Conservation (phyloP, 1,284 basidiomycete species). For the Cutaneotrichosporon cutaneum region DNA sequence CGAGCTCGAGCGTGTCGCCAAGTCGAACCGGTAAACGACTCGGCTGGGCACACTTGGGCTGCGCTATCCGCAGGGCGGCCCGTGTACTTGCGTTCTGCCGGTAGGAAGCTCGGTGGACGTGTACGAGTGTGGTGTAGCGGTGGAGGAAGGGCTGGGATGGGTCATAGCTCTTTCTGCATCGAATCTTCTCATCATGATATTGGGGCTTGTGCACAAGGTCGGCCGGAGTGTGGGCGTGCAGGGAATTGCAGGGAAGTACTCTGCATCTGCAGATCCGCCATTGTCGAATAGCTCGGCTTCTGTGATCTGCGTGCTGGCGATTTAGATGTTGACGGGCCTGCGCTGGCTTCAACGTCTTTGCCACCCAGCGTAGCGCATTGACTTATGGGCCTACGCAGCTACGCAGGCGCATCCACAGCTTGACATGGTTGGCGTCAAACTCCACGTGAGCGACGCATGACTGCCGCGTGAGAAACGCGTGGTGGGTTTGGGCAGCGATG, state of each 20-base stretch:
- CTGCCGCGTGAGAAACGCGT: no score
- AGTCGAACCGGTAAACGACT: slow-evolving; percentile 86
- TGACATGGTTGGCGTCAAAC: no score
- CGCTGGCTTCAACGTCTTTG: no score
- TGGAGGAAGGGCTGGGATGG: slow-evolving; percentile 25
- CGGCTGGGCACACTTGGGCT: slow-evolving; percentile 9
- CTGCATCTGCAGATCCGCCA: neutral
- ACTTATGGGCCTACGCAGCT: no score
- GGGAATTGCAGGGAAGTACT: no score
- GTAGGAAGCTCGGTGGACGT: slow-evolving; percentile 22
- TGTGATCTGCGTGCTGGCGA: neutral
- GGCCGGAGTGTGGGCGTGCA: no score
- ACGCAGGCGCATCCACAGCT: no score
- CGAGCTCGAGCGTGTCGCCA: slow-evolving; percentile 95
- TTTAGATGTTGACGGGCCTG: no score
- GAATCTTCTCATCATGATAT: slow-evolving; percentile 19
- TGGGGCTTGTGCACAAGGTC: neutral
- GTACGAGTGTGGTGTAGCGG: slow-evolving; percentile 29
- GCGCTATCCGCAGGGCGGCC: neutral
- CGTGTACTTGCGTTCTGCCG: slow-evolving; percentile 11
- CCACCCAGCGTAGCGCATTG: no score
- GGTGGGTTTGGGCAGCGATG: no score
- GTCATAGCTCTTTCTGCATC: slow-evolving; percentile 31
- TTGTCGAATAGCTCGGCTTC: neutral
- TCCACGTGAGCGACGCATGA: no score